A percentile compares a stretch with the other conserved stretches of the same genome.
Evolutionary conservation across 2,329 filamentous ascomycete species (phyloP).

Genomic region (Lomentospora prolificans): DNA sequence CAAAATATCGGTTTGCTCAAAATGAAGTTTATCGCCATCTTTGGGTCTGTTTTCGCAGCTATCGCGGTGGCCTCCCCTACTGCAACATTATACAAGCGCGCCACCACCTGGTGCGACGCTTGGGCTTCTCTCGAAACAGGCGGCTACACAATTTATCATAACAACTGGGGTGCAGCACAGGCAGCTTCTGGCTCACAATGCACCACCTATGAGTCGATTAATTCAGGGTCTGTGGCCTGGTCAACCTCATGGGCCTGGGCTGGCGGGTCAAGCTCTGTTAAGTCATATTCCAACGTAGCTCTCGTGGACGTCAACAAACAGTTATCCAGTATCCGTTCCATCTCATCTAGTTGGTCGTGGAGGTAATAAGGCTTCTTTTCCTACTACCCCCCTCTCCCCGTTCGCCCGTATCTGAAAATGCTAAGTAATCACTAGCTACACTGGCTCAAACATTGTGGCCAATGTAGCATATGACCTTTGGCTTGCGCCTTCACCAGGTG

Average conservation of each 20-base stretch:
- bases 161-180: conserved; percentile 35
- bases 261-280: conserved; percentile 27
- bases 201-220: conserved; percentile 26
- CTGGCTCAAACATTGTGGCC: conserved; percentile 35
- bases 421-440: conserved; percentile 23
- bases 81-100: conserved; percentile 23
- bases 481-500: conserved; percentile 33
- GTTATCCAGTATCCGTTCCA: conserved; percentile 24
- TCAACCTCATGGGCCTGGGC: conserved; percentile 31
- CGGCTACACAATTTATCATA: conserved; percentile 40
- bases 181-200: conserved; percentile 30
- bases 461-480: conserved; percentile 53
- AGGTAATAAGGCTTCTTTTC: no score
- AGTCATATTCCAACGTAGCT: conserved; percentile 34
- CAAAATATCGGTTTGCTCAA: no score
- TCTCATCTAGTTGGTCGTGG: conserved; percentile 26
- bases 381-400: no score
- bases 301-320: conserved; percentile 24
- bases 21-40: conserved; percentile 7
- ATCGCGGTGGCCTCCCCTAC: conserved; percentile 19
- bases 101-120: conserved; percentile 26
- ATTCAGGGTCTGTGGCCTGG: conserved; percentile 26
- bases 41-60: conserved; percentile 20
- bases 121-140: conserved; percentile 26
- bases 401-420: conserved; percentile 1